A percentile compares a stretch with the other conserved stretches of the same genome.
phyloP scores from a whole-genome alignment of 768 basidiomycete species.

The Leccinellum albellum region DNA sequence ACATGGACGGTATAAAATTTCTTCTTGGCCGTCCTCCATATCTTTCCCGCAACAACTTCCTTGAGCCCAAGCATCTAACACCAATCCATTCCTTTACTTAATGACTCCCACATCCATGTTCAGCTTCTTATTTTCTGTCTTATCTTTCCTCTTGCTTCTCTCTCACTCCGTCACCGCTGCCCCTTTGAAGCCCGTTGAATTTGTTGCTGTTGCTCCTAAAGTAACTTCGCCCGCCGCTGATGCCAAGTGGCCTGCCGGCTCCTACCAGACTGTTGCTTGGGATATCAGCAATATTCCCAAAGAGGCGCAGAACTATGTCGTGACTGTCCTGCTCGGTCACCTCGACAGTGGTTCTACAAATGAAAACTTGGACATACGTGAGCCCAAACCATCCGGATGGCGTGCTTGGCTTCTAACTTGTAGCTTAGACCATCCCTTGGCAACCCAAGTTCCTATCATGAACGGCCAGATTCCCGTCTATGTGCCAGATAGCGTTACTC shows the following conservation, averaged over 20 bases:
- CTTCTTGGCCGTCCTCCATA: not conserved
- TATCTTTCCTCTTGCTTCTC: conserved; percentile 32
- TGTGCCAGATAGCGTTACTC: conserved; percentile 45
- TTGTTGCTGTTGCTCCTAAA: conserved; percentile 38
- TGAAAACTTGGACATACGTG: conserved; percentile 51
- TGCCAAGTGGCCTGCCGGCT: conserved; percentile 37
- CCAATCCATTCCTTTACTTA: conserved; percentile 19
- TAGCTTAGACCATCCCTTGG: conserved; percentile 53
- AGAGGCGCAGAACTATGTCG: conserved; percentile 32
- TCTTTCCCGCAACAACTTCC: not conserved
- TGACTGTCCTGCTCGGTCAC: conserved; percentile 47
- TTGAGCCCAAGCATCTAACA: conserved; percentile 1
- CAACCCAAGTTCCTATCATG: conserved; percentile 48
- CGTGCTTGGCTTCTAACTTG: conserved; percentile 4
- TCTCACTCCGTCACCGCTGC: conserved; percentile 26
- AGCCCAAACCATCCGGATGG: conserved; percentile 12
- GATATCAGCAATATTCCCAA: conserved; percentile 34
- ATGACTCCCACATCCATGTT: conserved; percentile 21
- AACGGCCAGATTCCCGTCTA: conserved; percentile 41
- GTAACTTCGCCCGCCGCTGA: conserved; percentile 38
- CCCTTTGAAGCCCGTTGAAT: conserved; percentile 26
- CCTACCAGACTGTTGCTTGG: conserved; percentile 44
- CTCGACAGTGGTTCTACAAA: conserved; percentile 21
- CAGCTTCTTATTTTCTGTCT: conserved; percentile 16
- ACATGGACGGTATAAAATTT: conserved; percentile 16